Percentiles rank a stretch among this genome's conserved stretches.
Evolutionary conservation across 345 rosid species (phyloP).

Genomic region (Theobroma cacao): DNA sequence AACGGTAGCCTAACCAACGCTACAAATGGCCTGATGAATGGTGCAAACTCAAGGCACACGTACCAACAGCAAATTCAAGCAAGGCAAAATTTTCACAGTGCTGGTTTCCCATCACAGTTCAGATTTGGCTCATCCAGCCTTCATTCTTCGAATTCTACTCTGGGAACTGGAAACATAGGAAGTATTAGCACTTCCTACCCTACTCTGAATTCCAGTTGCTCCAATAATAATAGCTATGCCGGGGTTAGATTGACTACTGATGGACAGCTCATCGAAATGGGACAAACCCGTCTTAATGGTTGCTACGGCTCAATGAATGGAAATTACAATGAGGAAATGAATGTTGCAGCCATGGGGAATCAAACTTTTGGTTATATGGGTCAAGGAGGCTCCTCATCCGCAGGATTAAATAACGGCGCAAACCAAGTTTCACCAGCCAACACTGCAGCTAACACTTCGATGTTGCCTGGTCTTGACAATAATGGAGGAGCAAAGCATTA

Average conservation of each 20-base stretch:
- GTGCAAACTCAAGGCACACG: neutral
- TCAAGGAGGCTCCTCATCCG: neutral
- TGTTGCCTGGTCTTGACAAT: neutral
- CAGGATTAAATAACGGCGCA: neutral
- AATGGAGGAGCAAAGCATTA: neutral
- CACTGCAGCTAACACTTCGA: neutral
- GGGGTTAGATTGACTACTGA: constrained; percentile 9
- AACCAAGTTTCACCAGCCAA: neutral
- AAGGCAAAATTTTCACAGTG: neutral
- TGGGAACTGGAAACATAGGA: neutral
- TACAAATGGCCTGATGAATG: neutral
- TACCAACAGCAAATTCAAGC: neutral
- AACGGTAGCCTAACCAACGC: neutral
- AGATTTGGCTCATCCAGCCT: neutral
- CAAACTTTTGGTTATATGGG: neutral
- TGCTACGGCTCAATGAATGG: neutral
- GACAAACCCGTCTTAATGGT: constrained; percentile 3
- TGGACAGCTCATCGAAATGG: constrained; percentile 8
- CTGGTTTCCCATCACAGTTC: neutral
- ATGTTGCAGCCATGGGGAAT: neutral
- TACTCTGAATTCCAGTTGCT: neutral
- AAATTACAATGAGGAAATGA: neutral
- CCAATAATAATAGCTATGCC: neutral
- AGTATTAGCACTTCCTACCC: neutral
- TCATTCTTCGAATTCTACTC: neutral